Percentiles rank a stretch among this genome's conserved stretches.
Conservation (phyloP, 2,329 filamentous ascomycete genomes). For the Sclerotinia sclerotiorum region DNA sequence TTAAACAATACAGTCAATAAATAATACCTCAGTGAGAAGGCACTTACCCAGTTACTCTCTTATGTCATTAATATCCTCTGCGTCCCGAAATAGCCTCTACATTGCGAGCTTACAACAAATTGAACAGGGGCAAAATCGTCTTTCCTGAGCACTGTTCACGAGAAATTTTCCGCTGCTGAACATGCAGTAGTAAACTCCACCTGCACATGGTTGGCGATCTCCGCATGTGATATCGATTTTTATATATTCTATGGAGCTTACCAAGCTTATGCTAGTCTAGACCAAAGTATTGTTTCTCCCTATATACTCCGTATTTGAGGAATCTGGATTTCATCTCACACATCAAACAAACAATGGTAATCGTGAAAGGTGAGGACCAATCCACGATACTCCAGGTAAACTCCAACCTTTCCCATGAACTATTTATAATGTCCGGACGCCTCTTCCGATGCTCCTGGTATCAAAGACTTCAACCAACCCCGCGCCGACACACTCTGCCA, state of each 20-base stretch:
- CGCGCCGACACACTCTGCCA: conserved; percentile 68
- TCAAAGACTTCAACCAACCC: conserved; percentile 73
- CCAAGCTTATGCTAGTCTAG: conserved; percentile 3
- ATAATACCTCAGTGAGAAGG: background rate
- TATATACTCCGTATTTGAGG: background rate
- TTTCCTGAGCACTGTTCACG: conserved; percentile 21
- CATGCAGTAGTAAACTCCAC: conserved; percentile 19
- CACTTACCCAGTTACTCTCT: background rate
- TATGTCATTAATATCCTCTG: background rate
- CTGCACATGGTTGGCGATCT: conserved; percentile 10
- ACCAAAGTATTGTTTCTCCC: conserved; percentile 6
- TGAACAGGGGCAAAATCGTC: background rate
- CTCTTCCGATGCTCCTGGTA: conserved; percentile 70
- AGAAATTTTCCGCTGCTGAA: conserved; percentile 13
- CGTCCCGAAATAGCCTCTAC: no score
- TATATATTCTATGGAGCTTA: conserved; percentile 20
- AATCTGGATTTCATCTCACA: background rate
- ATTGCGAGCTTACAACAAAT: background rate
- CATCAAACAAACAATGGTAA: background rate
- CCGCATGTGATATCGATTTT: conserved; percentile 11
- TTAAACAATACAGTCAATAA: background rate
- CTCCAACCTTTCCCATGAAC: background rate
- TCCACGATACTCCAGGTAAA: background rate
- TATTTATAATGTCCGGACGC: conserved; percentile 49
- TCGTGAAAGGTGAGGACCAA: background rate